Percentiles rank a stretch among this genome's conserved stretches.
phyloP scores from a whole-genome alignment of 1,139 yeast genomes.

The Debaryomycetaceae sp. region DNA sequence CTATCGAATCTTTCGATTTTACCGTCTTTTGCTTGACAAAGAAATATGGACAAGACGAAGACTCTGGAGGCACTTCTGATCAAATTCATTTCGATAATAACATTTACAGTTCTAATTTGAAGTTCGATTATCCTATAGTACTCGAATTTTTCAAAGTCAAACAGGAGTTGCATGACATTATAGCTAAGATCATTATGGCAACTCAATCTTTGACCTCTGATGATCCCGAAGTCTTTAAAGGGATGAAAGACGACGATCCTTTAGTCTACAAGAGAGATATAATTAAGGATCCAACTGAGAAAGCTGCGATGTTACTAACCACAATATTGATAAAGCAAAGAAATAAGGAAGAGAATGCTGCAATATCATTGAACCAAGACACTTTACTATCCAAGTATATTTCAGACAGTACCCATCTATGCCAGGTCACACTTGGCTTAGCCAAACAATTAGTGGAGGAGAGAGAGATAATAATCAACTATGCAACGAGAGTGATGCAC shows the following conservation, averaged over 20 bases:
- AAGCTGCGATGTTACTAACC: constrained; percentile 47
- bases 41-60: constrained; percentile 23
- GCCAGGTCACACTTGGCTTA: constrained; percentile 40
- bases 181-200: constrained; percentile 60
- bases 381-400: constrained; percentile 45
- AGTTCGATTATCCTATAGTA: constrained; percentile 59
- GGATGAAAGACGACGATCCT: constrained; percentile 57
- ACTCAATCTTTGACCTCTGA: constrained; percentile 67
- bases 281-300: constrained; percentile 44
- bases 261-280: constrained; percentile 39
- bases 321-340: constrained; percentile 45
- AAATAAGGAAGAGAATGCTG: constrained; percentile 34
- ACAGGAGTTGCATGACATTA: constrained; percentile 66
- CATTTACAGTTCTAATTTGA: constrained; percentile 14
- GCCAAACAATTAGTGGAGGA: constrained; percentile 64
- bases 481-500: constrained; percentile 75
- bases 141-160: constrained; percentile 73
- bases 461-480: constrained; percentile 64
- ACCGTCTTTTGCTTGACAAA: constrained; percentile 49
- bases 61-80: constrained; percentile 7
- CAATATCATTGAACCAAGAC: constrained; percentile 49
- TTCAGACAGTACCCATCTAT: constrained; percentile 40
- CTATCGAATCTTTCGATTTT: constrained; percentile 60
- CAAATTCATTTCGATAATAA: neutral
- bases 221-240: constrained; percentile 70